These are phyloP conservation scores for Favolaschia claudopus DNA, from an alignment of 768 basidiomycete species.

Conservation along the genomic window DNA sequence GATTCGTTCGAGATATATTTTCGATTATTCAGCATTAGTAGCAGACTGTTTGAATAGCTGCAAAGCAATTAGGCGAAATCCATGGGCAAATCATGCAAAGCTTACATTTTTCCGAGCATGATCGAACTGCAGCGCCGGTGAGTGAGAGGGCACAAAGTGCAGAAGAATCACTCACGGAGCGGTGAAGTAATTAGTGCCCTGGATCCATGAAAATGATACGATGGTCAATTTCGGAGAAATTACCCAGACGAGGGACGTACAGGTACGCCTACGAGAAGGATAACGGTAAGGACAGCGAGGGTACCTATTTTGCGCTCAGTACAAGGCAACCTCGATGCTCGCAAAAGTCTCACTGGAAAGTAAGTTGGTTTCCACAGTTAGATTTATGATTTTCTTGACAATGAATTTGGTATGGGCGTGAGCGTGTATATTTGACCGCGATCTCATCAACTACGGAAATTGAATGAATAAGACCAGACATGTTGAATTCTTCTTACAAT, in stretches of 20 bases:
- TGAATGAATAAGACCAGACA: not conserved
- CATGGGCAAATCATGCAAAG: not conserved
- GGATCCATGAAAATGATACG: too few species aligned
- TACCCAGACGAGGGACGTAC: not conserved
- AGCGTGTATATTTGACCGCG: not conserved
- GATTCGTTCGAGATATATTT: too few species aligned
- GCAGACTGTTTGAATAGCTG: conserved; percentile 6
- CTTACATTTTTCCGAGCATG: not conserved
- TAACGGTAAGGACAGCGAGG: conserved; percentile 3
- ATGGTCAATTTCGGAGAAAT: not conserved
- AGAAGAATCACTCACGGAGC: not conserved
- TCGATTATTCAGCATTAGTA: not conserved
- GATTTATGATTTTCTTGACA: not conserved
- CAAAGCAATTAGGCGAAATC: not conserved
- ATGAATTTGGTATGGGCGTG: not conserved
- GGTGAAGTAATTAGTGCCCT: not conserved
- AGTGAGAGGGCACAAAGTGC: not conserved
- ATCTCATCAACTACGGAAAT: not conserved
- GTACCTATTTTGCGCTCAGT: not conserved
- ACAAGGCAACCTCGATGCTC: not conserved
- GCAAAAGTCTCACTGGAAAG: not conserved
- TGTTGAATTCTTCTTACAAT: not conserved
- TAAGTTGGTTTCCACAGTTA: not conserved
- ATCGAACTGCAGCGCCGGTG: not conserved
- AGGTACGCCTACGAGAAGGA: not conserved